Conservation (phyloP, 208 protist species). For the Acanthamoeba sp. region DNA sequence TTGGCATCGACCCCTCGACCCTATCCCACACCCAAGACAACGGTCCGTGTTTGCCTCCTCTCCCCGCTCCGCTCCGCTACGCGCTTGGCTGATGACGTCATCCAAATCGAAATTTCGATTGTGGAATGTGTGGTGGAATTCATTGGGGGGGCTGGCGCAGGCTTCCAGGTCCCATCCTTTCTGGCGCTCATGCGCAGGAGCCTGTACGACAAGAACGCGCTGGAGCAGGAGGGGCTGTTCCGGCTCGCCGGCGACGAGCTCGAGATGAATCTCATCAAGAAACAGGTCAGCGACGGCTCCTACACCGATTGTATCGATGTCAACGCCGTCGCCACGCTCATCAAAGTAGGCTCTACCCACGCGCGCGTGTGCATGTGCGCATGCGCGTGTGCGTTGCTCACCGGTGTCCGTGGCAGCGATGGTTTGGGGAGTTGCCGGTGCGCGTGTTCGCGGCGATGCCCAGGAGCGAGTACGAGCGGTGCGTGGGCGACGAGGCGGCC, state of each 20-base stretch:
- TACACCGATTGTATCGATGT: conserved; percentile 22
- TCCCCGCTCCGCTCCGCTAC: too few relatives aligned
- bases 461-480: conserved; percentile 2
- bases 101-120: too few relatives aligned
- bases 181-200: background rate
- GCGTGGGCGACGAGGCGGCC: conserved; percentile 5
- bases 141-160: background rate
- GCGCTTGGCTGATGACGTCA: too few relatives aligned
- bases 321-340: background rate
- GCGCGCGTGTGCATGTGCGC: background rate
- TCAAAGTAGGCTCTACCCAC: background rate
- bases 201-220: background rate
- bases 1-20: background rate
- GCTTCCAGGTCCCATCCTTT: background rate
- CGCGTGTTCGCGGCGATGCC: conserved; percentile 23
- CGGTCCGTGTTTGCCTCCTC: background rate
- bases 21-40: background rate
- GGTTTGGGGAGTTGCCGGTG: conserved; percentile 11
- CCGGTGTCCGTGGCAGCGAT: background rate
- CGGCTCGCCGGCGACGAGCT: conserved; percentile 33
- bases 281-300: conserved; percentile 4
- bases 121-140: background rate
- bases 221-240: conserved; percentile 24
- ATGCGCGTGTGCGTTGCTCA: background rate
- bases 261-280: conserved; percentile 22